Percentiles rank a stretch among this genome's conserved stretches.
phyloP scores from a whole-genome alignment of 2,329 filamentous ascomycete species.

The Remersonia thermophila region DNA sequence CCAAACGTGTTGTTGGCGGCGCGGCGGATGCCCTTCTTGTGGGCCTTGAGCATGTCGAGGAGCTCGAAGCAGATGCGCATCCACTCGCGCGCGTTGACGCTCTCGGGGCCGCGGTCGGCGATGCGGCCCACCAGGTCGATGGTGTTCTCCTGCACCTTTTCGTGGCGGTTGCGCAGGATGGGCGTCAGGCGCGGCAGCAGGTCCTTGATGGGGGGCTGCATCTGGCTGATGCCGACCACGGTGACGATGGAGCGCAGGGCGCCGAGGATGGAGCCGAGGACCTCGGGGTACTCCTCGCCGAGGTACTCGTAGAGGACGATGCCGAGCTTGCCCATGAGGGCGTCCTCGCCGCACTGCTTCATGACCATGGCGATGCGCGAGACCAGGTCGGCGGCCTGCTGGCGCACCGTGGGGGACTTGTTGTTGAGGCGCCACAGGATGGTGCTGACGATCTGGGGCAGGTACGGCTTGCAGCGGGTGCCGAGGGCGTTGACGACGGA shows the following conservation, averaged over 20 bases:
- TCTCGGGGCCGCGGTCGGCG: slow-evolving; percentile 90
- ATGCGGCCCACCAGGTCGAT: slow-evolving; percentile 97
- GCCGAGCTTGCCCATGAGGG: slow-evolving; percentile 87
- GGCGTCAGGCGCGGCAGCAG: slow-evolving; percentile 87
- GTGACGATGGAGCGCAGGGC: slow-evolving; percentile 93
- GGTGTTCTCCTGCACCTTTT: slow-evolving; percentile 98
- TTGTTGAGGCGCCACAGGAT: slow-evolving; percentile 97
- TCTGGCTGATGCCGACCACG: slow-evolving; percentile 92
- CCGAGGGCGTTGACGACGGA: slow-evolving; percentile 94
- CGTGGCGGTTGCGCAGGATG: slow-evolving; percentile 95
- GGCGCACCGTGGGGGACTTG: slow-evolving; percentile 90
- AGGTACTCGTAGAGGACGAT: slow-evolving; percentile 95
- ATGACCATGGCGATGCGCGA: slow-evolving; percentile 97
- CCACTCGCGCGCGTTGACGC: slow-evolving; percentile 95
- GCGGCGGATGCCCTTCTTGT: slow-evolving; percentile 97
- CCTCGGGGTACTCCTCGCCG: slow-evolving; percentile 96
- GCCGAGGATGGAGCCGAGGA: slow-evolving; percentile 89
- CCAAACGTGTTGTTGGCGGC: slow-evolving; percentile 99
- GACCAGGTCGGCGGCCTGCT: slow-evolving; percentile 93
- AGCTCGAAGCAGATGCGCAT: slow-evolving; percentile 99
- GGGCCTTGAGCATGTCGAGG: slow-evolving; percentile 97
- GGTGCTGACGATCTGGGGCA: slow-evolving; percentile 92
- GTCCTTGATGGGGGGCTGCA: slow-evolving; percentile 97
- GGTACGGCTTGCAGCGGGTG: slow-evolving; percentile 86
- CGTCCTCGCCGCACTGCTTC: slow-evolving; percentile 96